Base-by-base conservation (phyloP, 2,329 filamentous ascomycete species). In the Chaetomium globosum region DNA sequence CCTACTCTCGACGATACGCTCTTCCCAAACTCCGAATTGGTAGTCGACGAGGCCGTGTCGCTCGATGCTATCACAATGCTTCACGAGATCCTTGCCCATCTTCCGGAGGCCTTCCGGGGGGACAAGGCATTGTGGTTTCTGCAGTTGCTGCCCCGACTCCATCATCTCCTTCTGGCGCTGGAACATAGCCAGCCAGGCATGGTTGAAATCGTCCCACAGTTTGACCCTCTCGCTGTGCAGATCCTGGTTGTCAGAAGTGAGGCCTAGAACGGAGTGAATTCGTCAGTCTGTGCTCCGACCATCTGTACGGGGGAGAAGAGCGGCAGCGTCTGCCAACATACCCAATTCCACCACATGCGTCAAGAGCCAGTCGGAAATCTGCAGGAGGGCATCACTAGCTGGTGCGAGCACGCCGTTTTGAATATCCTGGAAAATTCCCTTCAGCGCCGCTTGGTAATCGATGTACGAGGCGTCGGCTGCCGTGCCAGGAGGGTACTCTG, bases 31-130 rank as follows among this genome's bases (percentile, higher is more conserved):
- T 9, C 95, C 95, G 80, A 97, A 96, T 74, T 98, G 90, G 76
- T 98, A 99, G 79, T 99, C 95, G 12, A 99, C 92, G 56, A 99
- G 80, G n/a, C 95, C 95, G 74, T 96, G 89, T 70, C 90, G 89
- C 77, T 98, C 94, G 68, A 98, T 85, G 59, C 86, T 86, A 75
- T 98, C 93, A 75, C 93, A 96, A 59, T 97, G 82, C 59, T 88
- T 85, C 63, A 96, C 85, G 33, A 99, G 78, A 72, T 96, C 90
- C 62, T 89, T 89, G 13, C 91, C 92, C 85, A 98, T 89, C 70
- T 87, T 88, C 72, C 91, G 87, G 57, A 98, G 82, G 28, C 82
- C 84, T 2, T 90, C 88, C 69, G 85, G 82, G 36, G 85, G 84
- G 71, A 98, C 84, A 13, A 95, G 76, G 60, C 80, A 87, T 68